Percentiles rank a stretch among this genome's conserved stretches.
These are phyloP conservation scores for Amanita exitialis DNA, from an alignment of 768 basidiomycete species.

Conservation along the genomic window DNA sequence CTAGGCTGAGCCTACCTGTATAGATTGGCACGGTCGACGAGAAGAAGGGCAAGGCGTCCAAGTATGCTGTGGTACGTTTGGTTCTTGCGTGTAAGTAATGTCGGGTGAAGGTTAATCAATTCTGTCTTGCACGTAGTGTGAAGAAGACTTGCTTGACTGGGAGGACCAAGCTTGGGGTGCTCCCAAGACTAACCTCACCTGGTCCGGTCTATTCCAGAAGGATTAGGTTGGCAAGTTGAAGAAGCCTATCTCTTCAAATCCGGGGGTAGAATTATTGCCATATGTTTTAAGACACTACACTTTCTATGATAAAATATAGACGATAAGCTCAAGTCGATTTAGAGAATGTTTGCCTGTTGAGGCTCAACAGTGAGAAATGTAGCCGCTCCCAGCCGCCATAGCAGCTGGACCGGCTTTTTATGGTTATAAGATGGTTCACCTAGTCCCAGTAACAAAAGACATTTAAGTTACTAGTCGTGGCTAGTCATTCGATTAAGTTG, in stretches of 20 bases:
- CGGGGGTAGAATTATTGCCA: background rate
- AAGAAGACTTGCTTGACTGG: conserved; percentile 1
- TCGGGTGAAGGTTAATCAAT: no score
- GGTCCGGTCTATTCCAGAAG: background rate
- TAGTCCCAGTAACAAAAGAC: no score
- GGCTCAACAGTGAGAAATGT: no score
- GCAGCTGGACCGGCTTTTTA: no score
- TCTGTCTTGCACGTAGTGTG: background rate
- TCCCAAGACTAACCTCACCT: background rate
- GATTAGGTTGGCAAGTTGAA: background rate
- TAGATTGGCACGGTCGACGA: background rate
- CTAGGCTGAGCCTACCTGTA: background rate
- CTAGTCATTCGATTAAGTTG: no score
- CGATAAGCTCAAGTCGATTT: no score
- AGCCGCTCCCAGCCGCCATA: no score
- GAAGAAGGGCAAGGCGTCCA: background rate
- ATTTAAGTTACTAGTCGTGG: no score
- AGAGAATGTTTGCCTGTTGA: no score
- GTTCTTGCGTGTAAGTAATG: background rate
- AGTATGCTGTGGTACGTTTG: background rate
- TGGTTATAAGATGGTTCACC: no score
- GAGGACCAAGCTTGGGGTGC: conserved; percentile 4
- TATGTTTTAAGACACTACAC: background rate
- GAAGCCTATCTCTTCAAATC: background rate
- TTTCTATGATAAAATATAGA: background rate